Conservation (phyloP, 768 basidiomycete genomes). For the Austroboletus eburneus region DNA sequence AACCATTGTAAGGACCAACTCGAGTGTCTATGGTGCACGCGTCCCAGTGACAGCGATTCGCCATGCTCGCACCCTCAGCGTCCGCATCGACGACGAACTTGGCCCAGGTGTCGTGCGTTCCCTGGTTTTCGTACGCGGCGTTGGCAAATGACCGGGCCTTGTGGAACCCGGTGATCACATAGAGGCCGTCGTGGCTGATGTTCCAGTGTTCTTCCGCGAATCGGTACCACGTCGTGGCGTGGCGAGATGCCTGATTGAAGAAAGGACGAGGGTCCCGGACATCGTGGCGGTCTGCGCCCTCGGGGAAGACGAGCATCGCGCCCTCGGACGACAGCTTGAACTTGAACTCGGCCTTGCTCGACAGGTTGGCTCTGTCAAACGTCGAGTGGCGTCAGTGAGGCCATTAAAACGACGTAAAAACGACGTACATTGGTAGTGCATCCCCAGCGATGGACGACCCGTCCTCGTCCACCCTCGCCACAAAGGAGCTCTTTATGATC, state of each 20-base stretch:
- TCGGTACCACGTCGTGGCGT: conserved; percentile 31
- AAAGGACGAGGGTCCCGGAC: conserved; percentile 25
- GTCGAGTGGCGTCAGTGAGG: background rate
- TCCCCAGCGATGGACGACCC: background rate
- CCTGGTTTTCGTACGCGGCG: conserved; percentile 17
- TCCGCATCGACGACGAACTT: conserved; percentile 12
- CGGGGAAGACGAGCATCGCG: conserved; percentile 32
- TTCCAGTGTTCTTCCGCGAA: conserved; percentile 26
- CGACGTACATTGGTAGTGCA: conserved; percentile 7
- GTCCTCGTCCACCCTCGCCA: conserved; percentile 6
- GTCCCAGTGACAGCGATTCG: no score
- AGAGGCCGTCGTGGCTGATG: conserved; percentile 30
- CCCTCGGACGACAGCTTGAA: conserved; percentile 26
- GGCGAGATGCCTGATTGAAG: conserved; percentile 20
- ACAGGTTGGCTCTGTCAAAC: conserved; percentile 2
- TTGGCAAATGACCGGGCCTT: conserved; percentile 29
- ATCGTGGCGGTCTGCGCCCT: conserved; percentile 28
- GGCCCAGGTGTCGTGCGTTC: conserved; percentile 3
- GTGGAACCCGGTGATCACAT: conserved; percentile 30
- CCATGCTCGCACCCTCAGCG: conserved; percentile 1
- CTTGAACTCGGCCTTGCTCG: conserved; percentile 1
- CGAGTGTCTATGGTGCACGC: conserved; percentile 20
- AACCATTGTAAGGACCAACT: conserved; percentile 10
- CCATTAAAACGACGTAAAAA: background rate
- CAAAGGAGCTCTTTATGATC: conserved; percentile 9